Evolutionary conservation across 805 yeast species (phyloP).

Genomic region (Lachancea meyersii): DNA sequence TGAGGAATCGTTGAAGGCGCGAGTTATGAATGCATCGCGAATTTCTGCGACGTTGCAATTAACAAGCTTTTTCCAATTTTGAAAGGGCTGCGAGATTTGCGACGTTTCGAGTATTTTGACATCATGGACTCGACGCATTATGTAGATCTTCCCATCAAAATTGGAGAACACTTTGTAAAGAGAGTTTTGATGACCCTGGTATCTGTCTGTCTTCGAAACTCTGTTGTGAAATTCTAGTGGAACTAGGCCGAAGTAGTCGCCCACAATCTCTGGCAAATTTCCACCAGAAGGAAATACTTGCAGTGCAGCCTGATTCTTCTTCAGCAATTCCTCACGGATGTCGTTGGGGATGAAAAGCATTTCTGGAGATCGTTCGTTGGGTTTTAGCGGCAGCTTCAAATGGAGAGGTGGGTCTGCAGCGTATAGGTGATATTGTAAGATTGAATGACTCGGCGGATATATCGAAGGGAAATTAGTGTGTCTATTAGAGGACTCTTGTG

Average conservation of each 20-base stretch:
- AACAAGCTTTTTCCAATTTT: constrained; percentile 55
- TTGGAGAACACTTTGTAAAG: constrained; percentile 78
- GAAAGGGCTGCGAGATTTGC: constrained; percentile 49
- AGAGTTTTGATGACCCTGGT: constrained; percentile 52
- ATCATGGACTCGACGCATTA: constrained; percentile 66
- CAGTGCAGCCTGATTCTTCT: constrained; percentile 73
- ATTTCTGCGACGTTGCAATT: constrained; percentile 55
- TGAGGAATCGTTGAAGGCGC: constrained; percentile 76
- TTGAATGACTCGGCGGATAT: constrained; percentile 37
- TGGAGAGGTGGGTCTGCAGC: constrained; percentile 87
- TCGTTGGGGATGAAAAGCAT: constrained; percentile 67
- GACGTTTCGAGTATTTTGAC: constrained; percentile 49
- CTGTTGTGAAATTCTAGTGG: constrained; percentile 55
- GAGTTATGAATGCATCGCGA: constrained; percentile 78
- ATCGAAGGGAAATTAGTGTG: constrained; percentile 27
- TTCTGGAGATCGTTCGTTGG: constrained; percentile 65
- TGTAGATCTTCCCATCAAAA: constrained; percentile 69
- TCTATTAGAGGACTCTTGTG: constrained; percentile 5
- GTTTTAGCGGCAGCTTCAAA: constrained; percentile 49
- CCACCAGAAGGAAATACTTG: constrained; percentile 45
- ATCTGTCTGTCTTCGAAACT: constrained; percentile 32
- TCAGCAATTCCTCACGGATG: constrained; percentile 62
- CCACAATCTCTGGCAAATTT: constrained; percentile 66
- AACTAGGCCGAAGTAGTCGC: constrained; percentile 74
- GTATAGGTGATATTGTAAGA: constrained; percentile 74